Evolutionary conservation across 257 asterid genomes (phyloP).

Genomic region (Haberlea rhodopensis): DNA sequence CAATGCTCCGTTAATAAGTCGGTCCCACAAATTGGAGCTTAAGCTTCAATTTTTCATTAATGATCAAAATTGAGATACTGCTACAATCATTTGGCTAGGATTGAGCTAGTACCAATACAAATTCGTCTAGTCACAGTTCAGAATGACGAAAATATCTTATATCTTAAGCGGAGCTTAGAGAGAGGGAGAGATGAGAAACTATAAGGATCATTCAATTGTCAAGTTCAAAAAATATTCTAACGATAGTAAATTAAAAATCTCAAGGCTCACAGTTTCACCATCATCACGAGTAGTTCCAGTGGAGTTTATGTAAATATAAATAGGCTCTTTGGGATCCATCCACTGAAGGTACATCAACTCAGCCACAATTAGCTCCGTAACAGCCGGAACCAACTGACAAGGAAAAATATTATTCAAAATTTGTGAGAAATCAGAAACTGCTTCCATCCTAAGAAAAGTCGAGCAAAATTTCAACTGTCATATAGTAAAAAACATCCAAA

Average conservation of each 20-base stretch:
- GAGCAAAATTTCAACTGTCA: background rate
- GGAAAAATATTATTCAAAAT: constrained; percentile 11
- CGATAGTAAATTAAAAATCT: constrained; percentile 6
- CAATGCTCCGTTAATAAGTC: constrained; percentile 4
- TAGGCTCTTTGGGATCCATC: constrained; percentile 85
- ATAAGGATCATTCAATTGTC: constrained; percentile 1
- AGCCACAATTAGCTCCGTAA: constrained; percentile 83
- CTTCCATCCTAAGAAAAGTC: background rate
- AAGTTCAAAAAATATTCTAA: constrained; percentile 13
- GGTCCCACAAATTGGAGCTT: constrained; percentile 8
- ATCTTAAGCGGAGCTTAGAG: constrained; percentile 3
- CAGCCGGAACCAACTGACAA: constrained; percentile 90
- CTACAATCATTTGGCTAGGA: background rate
- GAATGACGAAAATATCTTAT: constrained; percentile 9
- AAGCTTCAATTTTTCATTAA: constrained; percentile 6
- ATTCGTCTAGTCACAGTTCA: constrained; percentile 12
- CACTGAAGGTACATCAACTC: constrained; percentile 88
- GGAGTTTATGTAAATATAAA: constrained; percentile 82
- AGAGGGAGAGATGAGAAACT: constrained; percentile 8
- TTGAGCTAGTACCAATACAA: background rate
- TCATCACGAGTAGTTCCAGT: constrained; percentile 97
- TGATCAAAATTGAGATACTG: background rate
- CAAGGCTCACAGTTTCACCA: constrained; percentile 78
- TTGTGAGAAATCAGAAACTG: constrained; percentile 12
- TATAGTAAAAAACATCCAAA: too few species aligned